Evolutionary conservation across 129 eudicot species (phyloP), one percentile per base, ranked within the genome.

Genomic region (sunflower (Helianthus annuus)): DNA sequence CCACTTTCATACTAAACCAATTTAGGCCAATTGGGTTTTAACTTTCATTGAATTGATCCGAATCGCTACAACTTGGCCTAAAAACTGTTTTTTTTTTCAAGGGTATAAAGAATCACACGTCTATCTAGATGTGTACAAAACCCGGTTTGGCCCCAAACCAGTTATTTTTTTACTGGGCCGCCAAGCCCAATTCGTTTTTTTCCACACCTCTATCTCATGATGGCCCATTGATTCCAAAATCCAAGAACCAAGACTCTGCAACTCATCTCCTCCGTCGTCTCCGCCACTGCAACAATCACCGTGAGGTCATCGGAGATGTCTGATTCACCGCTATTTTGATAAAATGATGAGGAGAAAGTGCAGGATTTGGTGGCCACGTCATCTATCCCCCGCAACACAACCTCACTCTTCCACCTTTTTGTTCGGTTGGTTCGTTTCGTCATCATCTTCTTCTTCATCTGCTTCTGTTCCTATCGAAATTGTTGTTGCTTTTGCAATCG

Each of bases 311-410:
- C 48, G 78, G 64, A 62, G 62, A 34, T n/a, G 19, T 63, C 16
- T 52, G 9, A 34, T 27, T 39, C 69, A 61, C 70, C 70, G 12
- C 14, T 48, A 48, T 36, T 51, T 39, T 38, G 55, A 74, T 32
- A 32, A 59, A 62, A 79, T 5, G 66, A 82, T 58, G 81, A 85
- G 77, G 73, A 82, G 71, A 54, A 87, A 80, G 75, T 89, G 96
- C 78, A 85, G 97, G 82, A 60, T 90, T 40, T 94, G 98, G 98
- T 94, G 97, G 98, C 98, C 97, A 36, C 73, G 71, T 22, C 73
- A 84, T 74, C 87, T 87, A 42, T 55, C 79, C 65, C 53, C 83
- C 16, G 16, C 66, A 64, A 42, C 76, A 32, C 57, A 79, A 73
- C 75, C 85, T n/a, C 68, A 64, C 3, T 66, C 76, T 6, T 71